Evolutionary conservation across 73 alveolate species (phyloP), one percentile per base, ranked within the genome.

Genomic region (Paramecium biaurelia): DNA sequence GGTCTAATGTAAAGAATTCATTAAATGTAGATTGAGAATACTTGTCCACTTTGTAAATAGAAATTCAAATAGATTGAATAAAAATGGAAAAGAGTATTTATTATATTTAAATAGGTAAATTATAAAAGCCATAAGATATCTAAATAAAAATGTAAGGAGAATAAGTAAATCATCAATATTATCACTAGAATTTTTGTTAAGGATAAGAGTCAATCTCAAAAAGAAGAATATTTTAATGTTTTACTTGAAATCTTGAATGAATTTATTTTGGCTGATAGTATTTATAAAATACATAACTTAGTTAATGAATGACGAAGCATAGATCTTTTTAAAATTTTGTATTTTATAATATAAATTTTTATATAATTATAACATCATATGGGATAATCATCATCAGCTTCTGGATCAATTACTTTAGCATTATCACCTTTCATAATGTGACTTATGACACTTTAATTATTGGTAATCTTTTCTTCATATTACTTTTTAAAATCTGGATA

Each of bases 311-410:
- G 30, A 53, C 10, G 5, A 53, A 18, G 68, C 6, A 5, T 15
- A 53, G 30, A 53, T 53, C 58, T 12, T 47, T n/a, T 47, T 47
- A 15, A 47, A 41, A 47, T 47, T 47, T 14, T 47, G 11, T 14
- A 47, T 47, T 3, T 58, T 58, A 58, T 58, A 24, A 0, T 7
- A 38, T 38, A 38, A 38, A 38, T 38, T 38, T n/a, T 38, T 7
- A 57, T 12, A 38, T 38, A 1, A 38, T 7, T 38, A 38, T 0
- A 38, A 38, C 32, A 67, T 74, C 70, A 74, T 5, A 74, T 38
- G 7, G 88, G 88, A 74, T 34, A 74, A 74, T 74, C 88, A 74
- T 74, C 88, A 74, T 74, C 88, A 12, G 88, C 88, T 24, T 74
- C 88, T 4, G 88, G 88, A n/a, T 74, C 88, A 34, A 74, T 74